Conservation (phyloP, 148 eudicot genomes). For the Silene uniflora region DNA sequence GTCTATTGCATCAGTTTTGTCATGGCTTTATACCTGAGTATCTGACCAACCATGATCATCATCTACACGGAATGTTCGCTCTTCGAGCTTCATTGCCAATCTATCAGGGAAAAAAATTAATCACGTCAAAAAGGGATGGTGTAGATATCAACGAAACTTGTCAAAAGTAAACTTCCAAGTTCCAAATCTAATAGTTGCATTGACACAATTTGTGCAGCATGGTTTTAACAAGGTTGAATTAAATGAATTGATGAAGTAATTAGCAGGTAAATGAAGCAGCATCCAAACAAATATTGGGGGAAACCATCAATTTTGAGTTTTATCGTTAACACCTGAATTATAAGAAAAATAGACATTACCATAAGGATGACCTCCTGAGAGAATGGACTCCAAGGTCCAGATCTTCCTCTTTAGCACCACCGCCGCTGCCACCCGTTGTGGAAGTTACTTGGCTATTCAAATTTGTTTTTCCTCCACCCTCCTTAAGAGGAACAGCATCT, state of each 20-base stretch:
- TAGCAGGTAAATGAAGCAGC: background rate
- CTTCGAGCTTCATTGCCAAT: conserved; percentile 5
- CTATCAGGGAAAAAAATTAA: conserved; percentile 7
- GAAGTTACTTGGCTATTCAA: conserved; percentile 45
- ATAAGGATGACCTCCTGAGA: conserved; percentile 52
- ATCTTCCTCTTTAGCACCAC: conserved; percentile 47
- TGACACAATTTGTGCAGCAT: background rate
- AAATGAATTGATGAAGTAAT: too few species aligned
- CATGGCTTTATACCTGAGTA: background rate
- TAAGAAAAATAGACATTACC: conserved; percentile 39
- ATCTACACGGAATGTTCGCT: background rate
- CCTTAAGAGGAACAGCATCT: conserved; percentile 34
- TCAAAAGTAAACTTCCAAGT: background rate
- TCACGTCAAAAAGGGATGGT: background rate
- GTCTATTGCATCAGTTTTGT: background rate
- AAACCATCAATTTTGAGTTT: background rate
- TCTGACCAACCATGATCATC: background rate
- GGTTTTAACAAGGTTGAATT: too few species aligned
- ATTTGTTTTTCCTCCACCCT: conserved; percentile 24
- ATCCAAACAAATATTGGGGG: background rate
- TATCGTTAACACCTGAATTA: background rate
- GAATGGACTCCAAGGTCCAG: conserved; percentile 28
- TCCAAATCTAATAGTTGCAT: background rate
- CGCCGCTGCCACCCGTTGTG: conserved; percentile 73
- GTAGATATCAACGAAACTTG: background rate